Evolutionary conservation across 495 filamentous ascomycete species (phyloP), one percentile per base, ranked within the genome.

Genomic region (Oleoguttula mirabilis): DNA sequence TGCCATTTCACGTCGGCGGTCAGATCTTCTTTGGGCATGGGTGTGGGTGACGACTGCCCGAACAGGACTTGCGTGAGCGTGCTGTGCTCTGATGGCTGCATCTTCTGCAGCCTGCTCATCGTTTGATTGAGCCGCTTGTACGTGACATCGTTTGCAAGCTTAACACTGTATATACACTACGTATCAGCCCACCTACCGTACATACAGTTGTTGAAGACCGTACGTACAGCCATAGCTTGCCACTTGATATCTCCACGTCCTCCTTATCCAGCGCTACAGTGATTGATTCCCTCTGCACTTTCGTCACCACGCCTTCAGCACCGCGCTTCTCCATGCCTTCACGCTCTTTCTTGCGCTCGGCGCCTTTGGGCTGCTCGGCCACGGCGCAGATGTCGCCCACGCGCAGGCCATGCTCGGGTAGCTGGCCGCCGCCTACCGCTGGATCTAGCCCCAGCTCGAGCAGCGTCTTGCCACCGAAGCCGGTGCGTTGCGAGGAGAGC

Each of bases 141-240:
- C 27, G 87, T 94, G 50, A 94, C 79, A 64, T 96, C 92, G 62
- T 96, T 94, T 12, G 90, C 86, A 55, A 96, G 64, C 66, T 96
- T 96, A 16, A 98, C 79, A 32, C 76, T 79, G 50, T 38, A 55
- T 32, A 51, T 19, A 41, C 6, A 31, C 23, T 24, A 45, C 3
- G 10, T 20, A 49, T 44, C 32, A 44, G 41, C 43, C 50, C 25
- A 34, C 15, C 16, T 36, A n/a, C 39, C 27, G 3, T 15, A 50
- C 32, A n/a, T 45, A 45, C 40, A 22, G 39, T 32, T 11, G 17
- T 27, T 19, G 4, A 16, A 40, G 21, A 10, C 21, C 21, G 7
- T 37, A 66, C 66, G 55, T 55, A 78, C 75, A 75, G 59, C 77
- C 76, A 80, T 36, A 79, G 54, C 60, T 72, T 77, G 54, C 74